Percentiles rank a stretch among this genome's conserved stretches.
These are phyloP conservation scores for Gaillardinia entomophila DNA, from an alignment of 805 yeast species.

Conservation along the genomic window DNA sequence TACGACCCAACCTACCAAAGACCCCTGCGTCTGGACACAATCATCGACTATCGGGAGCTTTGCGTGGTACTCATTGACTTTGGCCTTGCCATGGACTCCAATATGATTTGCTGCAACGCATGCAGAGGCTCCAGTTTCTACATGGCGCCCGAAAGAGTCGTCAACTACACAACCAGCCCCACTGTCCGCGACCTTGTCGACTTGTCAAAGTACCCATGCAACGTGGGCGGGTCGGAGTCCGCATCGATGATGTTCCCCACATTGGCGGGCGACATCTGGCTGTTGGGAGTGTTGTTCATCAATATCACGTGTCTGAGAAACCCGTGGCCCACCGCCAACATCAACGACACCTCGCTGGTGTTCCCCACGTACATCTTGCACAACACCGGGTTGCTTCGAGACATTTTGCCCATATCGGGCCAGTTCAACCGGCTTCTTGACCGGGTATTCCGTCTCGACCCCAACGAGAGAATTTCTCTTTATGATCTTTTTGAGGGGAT, in stretches of 20 bases:
- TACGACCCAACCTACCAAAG: slow-evolving; percentile 23
- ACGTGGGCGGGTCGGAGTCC: slow-evolving; percentile 10
- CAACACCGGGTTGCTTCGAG: slow-evolving; percentile 40
- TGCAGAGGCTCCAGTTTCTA: slow-evolving; percentile 86
- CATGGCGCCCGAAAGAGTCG: slow-evolving; percentile 87
- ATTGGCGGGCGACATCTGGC: slow-evolving; percentile 80
- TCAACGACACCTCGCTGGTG: slow-evolving; percentile 47
- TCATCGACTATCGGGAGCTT: slow-evolving; percentile 42
- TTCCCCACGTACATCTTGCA: slow-evolving; percentile 59
- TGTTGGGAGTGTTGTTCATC: slow-evolving; percentile 73
- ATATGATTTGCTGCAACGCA: slow-evolving; percentile 55
- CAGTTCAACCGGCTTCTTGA: slow-evolving; percentile 52
- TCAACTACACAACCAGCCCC: slow-evolving; percentile 33
- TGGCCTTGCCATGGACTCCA: slow-evolving; percentile 71
- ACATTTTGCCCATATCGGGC: slow-evolving; percentile 67
- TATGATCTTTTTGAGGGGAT: slow-evolving; percentile 35
- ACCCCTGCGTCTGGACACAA: slow-evolving; percentile 1
- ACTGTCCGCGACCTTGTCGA: slow-evolving; percentile 22
- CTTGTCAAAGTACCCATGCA: slow-evolving; percentile 19
- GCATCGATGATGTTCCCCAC: slow-evolving; percentile 51
- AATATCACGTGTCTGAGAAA: slow-evolving; percentile 79
- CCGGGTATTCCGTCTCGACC: slow-evolving; percentile 40
- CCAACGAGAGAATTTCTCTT: slow-evolving; percentile 42
- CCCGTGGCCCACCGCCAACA: slow-evolving; percentile 83
- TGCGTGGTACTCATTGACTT: slow-evolving; percentile 74